Evolutionary conservation across 306 rosid species (phyloP), one percentile per base, ranked within the genome.

Genomic region (Leucaena leucocephala): DNA sequence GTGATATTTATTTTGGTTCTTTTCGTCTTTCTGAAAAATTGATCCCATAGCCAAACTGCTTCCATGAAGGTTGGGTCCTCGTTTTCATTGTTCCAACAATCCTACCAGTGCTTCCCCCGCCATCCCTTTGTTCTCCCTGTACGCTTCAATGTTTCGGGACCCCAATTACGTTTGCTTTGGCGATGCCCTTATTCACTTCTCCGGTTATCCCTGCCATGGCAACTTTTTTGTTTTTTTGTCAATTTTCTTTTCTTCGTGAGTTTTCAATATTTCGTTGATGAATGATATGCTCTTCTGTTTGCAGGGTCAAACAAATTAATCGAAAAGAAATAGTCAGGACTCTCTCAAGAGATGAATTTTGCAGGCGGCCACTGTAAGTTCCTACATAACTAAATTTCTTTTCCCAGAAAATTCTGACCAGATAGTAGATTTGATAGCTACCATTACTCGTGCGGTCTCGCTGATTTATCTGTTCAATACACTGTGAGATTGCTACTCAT

Each of bases 291-390:
- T 6, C 42, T 45, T 80, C 43, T 75, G 54, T 64, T 67, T 75
- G 79, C 85, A 85, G 87, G 85, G 71, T 59, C 21, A 65, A 58
- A 38, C 49, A 64, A 36, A 39, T 65, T 71, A 39, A 69, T 78
- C 73, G 36, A 48, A 79, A 72, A 43, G 72, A 21, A 6, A 64
- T 21, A 7, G 16, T 16, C 40, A 27, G 17, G 74, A 69, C 34
- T 22, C 57, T 44, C 34, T 19, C 50, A 71, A 33, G 42, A 59
- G 76, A 42, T 48, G 38, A 44, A 49, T 52, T 21, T 72, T 33
- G 59, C 74, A 49, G 38, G 63, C 9, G 15, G 19, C 16, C 43
- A 5, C 63, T 14, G 42, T 58, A 73, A 45, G 76, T 82, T 63
- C 7, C 19, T 13, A 21, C 72, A 12, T 12, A 22, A 42, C 72